Evolutionary conservation across 1,284 basidiomycete species (phyloP), one percentile per base, ranked within the genome.

Genomic region (Cryptococcus jaspeensis): DNA sequence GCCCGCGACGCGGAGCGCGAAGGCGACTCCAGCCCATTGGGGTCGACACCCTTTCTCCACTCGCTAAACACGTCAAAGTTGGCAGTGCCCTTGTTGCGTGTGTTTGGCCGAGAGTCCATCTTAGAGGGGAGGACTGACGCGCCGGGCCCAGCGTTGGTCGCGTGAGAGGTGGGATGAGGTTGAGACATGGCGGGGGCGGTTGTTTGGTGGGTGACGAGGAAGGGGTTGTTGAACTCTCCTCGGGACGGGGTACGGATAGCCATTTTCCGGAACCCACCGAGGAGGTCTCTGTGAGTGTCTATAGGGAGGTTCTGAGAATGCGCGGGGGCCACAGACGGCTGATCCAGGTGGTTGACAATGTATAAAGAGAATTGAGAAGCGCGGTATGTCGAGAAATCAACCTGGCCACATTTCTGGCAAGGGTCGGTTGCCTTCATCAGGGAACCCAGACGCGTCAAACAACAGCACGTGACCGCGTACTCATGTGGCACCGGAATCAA

Each of bases 51-150:
- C 32, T 52, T 55, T 18, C 54, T 46, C 58, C 58, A 59, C 9
- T 53, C 38, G 35, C 41, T 58, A 41, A 58, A 58, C 3, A 58
- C 51, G 37, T 58, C 56, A 36, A 38, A 20, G 18, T 42, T 25
- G n/a, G 41, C 39, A 16, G 16, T 18, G 9, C 5, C 8, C 15
- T 25, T 36, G n/a, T 12, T 37, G n/a, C 37, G 22, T 13, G 38
- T 43, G 37, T 48, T 45, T 5, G 49, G 40, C 15, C 48, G 15
- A 16, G 18, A 28, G 12, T 56, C 45, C 37, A 40, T 40, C 9
- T 51, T 53, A 35, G 48, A n/a, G 20, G 52, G 32, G 22, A 58
- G 9, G 28, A 46, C 39, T 18, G 44, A 49, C n/a, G 44, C 37
- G 22, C 40, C 35, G 28, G 28, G 9, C 5, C 5, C 28, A 16